Evolutionary conservation across 768 basidiomycete species (phyloP).

Genomic region (Hygrophorus pudorinus): DNA sequence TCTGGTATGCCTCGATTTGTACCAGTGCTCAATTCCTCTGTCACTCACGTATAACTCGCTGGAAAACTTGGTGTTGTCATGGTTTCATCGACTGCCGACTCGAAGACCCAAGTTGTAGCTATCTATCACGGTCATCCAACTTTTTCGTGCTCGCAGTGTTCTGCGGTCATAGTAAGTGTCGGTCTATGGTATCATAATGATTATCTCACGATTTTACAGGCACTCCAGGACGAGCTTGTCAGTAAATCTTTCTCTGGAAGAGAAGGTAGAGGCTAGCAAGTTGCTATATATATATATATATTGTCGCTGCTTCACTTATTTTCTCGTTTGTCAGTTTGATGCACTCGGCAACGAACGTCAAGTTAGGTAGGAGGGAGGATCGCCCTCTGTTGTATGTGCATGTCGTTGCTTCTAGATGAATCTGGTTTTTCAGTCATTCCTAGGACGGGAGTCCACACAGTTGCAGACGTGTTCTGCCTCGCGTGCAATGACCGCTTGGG

Average conservation of each 20-base stretch:
- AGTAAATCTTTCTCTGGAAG: conserved; percentile 80
- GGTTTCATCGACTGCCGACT: not conserved
- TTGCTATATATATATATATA: conserved; percentile 12
- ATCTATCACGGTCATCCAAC: conserved; percentile 57
- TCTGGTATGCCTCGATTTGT: too few relatives aligned
- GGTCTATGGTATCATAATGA: not conserved
- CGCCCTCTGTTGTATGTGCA: conserved; percentile 52
- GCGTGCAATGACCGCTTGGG: conserved; percentile 73
- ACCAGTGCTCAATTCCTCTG: too few relatives aligned
- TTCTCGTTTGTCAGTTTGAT: conserved; percentile 45
- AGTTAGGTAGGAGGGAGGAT: conserved; percentile 64
- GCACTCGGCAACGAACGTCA: conserved; percentile 70
- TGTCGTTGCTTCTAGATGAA: not conserved
- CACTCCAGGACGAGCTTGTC: conserved; percentile 75
- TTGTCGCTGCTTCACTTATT: not conserved
- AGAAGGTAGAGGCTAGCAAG: conserved; percentile 75
- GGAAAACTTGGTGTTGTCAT: too few relatives aligned
- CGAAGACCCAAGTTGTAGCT: conserved; percentile 46
- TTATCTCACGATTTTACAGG: conserved; percentile 26
- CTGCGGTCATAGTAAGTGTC: conserved; percentile 54
- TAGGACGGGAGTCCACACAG: conserved; percentile 75
- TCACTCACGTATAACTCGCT: too few relatives aligned
- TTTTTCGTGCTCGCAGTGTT: conserved; percentile 60
- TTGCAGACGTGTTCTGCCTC: conserved; percentile 71
- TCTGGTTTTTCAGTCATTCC: not conserved